Conservation (phyloP, 2,329 filamentous ascomycete species). For the Fusarium sp. region DNA sequence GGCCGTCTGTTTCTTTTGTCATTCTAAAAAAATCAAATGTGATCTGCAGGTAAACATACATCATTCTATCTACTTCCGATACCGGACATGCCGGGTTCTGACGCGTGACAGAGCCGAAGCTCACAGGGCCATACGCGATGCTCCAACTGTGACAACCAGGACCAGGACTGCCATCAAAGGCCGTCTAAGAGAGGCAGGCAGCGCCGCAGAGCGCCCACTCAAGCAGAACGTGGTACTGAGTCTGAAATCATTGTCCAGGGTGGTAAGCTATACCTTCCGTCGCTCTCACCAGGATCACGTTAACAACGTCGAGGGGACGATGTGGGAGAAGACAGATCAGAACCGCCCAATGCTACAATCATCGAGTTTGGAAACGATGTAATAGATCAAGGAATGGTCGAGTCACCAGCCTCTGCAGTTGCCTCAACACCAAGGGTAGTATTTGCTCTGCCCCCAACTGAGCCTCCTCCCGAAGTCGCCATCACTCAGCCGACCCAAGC, state of each 20-base stretch:
- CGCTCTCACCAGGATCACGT: too few species aligned
- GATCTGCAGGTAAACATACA: conserved; percentile 48
- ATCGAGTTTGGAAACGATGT: too few species aligned
- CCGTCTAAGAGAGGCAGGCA: conserved; percentile 50
- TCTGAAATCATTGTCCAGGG: not conserved
- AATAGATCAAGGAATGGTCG: too few species aligned
- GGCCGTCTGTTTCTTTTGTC: conserved; percentile 49
- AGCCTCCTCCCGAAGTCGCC: not conserved
- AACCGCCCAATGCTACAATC: too few species aligned
- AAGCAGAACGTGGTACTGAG: conserved; percentile 4
- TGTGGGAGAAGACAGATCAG: too few species aligned
- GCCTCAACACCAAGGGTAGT: not conserved
- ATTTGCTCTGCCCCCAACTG: not conserved
- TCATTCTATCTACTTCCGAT: not conserved
- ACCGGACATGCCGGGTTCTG: not conserved
- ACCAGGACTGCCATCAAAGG: conserved; percentile 48
- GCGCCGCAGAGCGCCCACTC: conserved; percentile 14
- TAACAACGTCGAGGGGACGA: too few species aligned
- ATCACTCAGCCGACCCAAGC: conserved; percentile 25
- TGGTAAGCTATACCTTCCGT: too few species aligned
- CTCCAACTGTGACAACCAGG: conserved; percentile 48
- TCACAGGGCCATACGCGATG: conserved; percentile 46
- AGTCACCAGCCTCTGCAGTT: too few species aligned
- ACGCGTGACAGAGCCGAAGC: conserved; percentile 31
- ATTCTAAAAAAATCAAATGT: conserved; percentile 55